phyloP scores from a whole-genome alignment of 768 basidiomycete species.

The Pleurotus citrinopileatus region DNA sequence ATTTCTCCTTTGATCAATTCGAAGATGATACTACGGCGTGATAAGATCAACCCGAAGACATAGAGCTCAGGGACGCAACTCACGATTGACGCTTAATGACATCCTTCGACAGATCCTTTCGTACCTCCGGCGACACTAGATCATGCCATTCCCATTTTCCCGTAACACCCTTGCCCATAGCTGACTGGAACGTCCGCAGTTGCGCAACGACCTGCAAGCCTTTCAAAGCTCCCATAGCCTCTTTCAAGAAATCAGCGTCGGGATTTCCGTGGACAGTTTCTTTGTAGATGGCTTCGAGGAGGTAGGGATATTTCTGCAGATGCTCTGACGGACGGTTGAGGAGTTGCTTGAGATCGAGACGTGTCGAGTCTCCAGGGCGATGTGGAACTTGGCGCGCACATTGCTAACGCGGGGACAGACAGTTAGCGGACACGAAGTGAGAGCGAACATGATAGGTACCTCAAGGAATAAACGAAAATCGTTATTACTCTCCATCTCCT shows the following conservation, averaged over 20 bases:
- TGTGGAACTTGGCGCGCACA: slow-evolving; percentile 39
- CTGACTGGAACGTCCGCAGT: slow-evolving; percentile 85
- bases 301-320: slow-evolving; percentile 78
- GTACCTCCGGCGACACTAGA: slow-evolving; percentile 67
- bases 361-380: slow-evolving; percentile 35
- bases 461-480: slow-evolving; percentile 85
- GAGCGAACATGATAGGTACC: slow-evolving; percentile 36
- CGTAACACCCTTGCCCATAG: slow-evolving; percentile 79
- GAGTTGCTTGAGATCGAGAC: slow-evolving; percentile 72
- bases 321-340: slow-evolving; percentile 79
- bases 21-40: slow-evolving; percentile 72
- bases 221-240: slow-evolving; percentile 83
- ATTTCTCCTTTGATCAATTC: slow-evolving; percentile 95
- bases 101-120: slow-evolving; percentile 60
- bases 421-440: neutral
- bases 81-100: slow-evolving; percentile 86
- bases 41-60: neutral
- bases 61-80: slow-evolving; percentile 24
- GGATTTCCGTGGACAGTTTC: slow-evolving; percentile 81
- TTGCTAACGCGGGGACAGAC: slow-evolving; percentile 27
- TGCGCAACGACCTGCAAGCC: slow-evolving; percentile 79
- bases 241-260: slow-evolving; percentile 77
- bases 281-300: slow-evolving; percentile 81
- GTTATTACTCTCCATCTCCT: slow-evolving; percentile 79
- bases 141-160: slow-evolving; percentile 92